Base-by-base conservation (phyloP, 441 rosid genomes). In the Mallotus japonicus region DNA sequence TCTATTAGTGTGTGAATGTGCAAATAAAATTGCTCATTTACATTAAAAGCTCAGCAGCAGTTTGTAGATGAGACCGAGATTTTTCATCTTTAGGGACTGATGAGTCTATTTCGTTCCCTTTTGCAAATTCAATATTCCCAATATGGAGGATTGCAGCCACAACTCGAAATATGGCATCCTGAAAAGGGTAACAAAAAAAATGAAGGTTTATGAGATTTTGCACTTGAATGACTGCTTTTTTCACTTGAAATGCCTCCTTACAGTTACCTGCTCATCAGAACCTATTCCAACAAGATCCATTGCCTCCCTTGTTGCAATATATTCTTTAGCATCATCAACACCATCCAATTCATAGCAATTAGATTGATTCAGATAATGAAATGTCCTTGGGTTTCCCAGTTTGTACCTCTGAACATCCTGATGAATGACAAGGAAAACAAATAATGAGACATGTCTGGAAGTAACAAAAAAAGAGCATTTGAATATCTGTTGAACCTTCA, bases 111-210 rank as follows among this genome's bases (percentile, higher is more conserved):
- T 95, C 98, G 86, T 86, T 72, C 76, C 99, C 99, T 78, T 95
- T 92, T 16, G 87, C 82, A 67, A 95, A 95, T 78, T 95, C 99
- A 53, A 95, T 80, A 78, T 95, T 92, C 78, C 99, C 99, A 46
- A 95, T 95, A 85, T 92, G 99, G 62, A 95, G 99, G 69, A 95
- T 84, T 59, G 97, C 95, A 61, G 99, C 99, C 51, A 95, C 94
- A 73, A 95, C 97, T 65, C 84, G 87, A 80, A 95, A 95, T 79
- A 95, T 91, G 44, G 88, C 91, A 79, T 95, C 94, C 99, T 95
- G 81, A 69, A 79, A 72, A 67, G 59, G 53, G 20, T 50, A 71
- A 46, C 54, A 59, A 77, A n/a, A n/a, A 69, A 63, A 16, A 71
- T 47, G 65, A 79, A 65, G 2, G 62, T 68, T 54, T 34, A 74